Conservation (phyloP, 805 yeast species). For the Saturnispora sanitii region DNA sequence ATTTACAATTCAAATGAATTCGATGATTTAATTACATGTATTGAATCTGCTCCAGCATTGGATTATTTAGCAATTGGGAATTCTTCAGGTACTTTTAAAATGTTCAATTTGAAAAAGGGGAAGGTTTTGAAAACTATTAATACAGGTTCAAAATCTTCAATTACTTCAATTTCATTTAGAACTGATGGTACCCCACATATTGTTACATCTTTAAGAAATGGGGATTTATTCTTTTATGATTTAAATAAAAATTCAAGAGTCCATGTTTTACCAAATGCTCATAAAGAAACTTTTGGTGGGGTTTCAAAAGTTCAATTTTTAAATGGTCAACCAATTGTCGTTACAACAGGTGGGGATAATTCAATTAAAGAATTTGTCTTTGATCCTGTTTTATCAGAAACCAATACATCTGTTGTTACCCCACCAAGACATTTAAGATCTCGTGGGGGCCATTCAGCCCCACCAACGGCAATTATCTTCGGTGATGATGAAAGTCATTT, state of each 20-base stretch:
- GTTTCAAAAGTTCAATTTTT: slow-evolving; percentile 63
- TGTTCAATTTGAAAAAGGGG: slow-evolving; percentile 63
- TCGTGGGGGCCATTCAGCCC: slow-evolving; percentile 95
- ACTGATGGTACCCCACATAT: slow-evolving; percentile 83
- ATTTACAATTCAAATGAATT: slow-evolving; percentile 43
- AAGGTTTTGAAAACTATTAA: slow-evolving; percentile 42
- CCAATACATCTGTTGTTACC: slow-evolving; percentile 55
- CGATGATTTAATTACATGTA: slow-evolving; percentile 49
- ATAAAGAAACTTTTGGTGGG: slow-evolving; percentile 67
- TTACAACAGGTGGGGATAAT: slow-evolving; percentile 89
- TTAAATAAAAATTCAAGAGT: slow-evolving; percentile 61
- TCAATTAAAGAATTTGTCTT: slow-evolving; percentile 82
- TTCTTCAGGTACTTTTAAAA: slow-evolving; percentile 49
- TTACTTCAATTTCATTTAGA: slow-evolving; percentile 69
- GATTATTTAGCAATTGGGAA: slow-evolving; percentile 78
- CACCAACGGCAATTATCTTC: slow-evolving; percentile 69
- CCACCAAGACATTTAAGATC: slow-evolving; percentile 90
- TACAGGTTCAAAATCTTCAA: slow-evolving; percentile 31
- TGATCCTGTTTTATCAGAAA: slow-evolving; percentile 74
- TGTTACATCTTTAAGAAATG: slow-evolving; percentile 67
- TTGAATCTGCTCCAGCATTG: slow-evolving; percentile 78
- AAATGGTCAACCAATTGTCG: slow-evolving; percentile 84
- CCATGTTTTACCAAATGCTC: slow-evolving; percentile 66
- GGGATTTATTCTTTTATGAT: slow-evolving; percentile 83
- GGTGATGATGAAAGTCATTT: slow-evolving; percentile 72